Conservation (phyloP, 768 basidiomycete genomes). For the Trametes coccinea region DNA sequence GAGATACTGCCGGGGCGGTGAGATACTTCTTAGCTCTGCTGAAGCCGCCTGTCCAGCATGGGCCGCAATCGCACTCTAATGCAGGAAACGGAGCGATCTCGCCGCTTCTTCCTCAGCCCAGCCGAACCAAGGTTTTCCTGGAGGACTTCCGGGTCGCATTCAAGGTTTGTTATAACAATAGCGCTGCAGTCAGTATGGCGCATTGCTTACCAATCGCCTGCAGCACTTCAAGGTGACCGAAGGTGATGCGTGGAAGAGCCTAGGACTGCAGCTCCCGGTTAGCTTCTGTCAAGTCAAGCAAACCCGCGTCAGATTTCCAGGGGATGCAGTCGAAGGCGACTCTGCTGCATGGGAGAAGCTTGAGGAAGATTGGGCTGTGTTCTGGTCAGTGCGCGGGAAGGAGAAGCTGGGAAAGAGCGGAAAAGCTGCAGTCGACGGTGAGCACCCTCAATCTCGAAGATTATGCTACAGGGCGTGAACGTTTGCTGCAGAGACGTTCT, state of each 20-base stretch:
- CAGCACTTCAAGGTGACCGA: slow-evolving; percentile 76
- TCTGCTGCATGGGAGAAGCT: slow-evolving; percentile 58
- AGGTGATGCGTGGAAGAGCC: slow-evolving; percentile 40
- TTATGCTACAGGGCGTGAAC: background rate
- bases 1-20: slow-evolving; percentile 76
- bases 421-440: slow-evolving; percentile 67
- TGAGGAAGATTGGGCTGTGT: slow-evolving; percentile 65
- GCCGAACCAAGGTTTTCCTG: slow-evolving; percentile 66
- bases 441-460: slow-evolving; percentile 11
- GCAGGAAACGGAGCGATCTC: slow-evolving; percentile 26
- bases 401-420: slow-evolving; percentile 55
- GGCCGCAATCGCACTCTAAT: slow-evolving; percentile 9
- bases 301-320: slow-evolving; percentile 58
- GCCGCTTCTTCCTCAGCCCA: slow-evolving; percentile 10
- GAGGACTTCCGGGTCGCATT: slow-evolving; percentile 91
- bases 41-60: slow-evolving; percentile 34
- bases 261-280: slow-evolving; percentile 62
- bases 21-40: slow-evolving; percentile 76
- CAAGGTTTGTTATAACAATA: slow-evolving; percentile 47
- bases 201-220: background rate
- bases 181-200: background rate
- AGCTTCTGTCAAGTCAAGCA: slow-evolving; percentile 60
- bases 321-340: slow-evolving; percentile 47
- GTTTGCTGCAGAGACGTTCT: slow-evolving; percentile 61
- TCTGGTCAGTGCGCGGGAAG: slow-evolving; percentile 56